A percentile compares a stretch with the other conserved stretches of the same genome.
phyloP scores from a whole-genome alignment of 306 rosid species.

The Acmispon strigosus region DNA sequence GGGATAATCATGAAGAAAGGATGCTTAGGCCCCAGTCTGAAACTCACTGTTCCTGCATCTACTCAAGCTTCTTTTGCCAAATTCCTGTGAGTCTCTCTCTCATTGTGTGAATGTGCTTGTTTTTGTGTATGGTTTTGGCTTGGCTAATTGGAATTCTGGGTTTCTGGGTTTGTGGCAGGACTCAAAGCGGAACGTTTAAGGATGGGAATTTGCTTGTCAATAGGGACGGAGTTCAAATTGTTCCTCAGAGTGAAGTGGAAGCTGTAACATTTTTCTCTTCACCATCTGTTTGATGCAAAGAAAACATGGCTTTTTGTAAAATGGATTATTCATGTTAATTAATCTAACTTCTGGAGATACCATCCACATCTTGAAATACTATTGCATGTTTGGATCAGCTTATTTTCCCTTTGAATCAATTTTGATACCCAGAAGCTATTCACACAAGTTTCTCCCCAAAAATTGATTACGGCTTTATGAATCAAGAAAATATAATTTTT shows the following conservation, averaged over 20 bases:
- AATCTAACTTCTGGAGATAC: too few species aligned
- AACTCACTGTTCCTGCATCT: constrained; percentile 66
- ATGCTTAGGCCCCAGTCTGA: constrained; percentile 41
- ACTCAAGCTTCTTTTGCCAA: constrained; percentile 54
- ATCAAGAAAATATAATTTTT: too few species aligned
- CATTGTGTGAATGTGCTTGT: constrained; percentile 7
- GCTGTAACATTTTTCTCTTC: constrained; percentile 40
- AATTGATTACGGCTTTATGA: too few species aligned
- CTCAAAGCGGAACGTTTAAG: constrained; percentile 74
- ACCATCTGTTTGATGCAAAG: not conserved
- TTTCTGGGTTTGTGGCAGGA: constrained; percentile 38
- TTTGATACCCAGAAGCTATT: too few species aligned
- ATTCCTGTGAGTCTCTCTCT: constrained; percentile 55
- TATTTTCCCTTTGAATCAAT: too few species aligned
- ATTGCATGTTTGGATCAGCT: too few species aligned
- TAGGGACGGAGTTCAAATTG: constrained; percentile 78
- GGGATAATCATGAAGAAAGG: constrained; percentile 56
- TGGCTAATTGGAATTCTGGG: constrained; percentile 26
- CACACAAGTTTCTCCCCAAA: too few species aligned
- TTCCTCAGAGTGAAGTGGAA: constrained; percentile 62
- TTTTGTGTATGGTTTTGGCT: not conserved
- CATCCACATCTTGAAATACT: too few species aligned
- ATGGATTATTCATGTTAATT: not conserved
- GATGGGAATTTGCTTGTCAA: constrained; percentile 86
- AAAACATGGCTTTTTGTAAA: not conserved